Percentiles rank a stretch among this genome's conserved stretches.
Evolutionary conservation across 768 basidiomycete genomes (phyloP).

Genomic region (Kwoniella newhampshirensis): DNA sequence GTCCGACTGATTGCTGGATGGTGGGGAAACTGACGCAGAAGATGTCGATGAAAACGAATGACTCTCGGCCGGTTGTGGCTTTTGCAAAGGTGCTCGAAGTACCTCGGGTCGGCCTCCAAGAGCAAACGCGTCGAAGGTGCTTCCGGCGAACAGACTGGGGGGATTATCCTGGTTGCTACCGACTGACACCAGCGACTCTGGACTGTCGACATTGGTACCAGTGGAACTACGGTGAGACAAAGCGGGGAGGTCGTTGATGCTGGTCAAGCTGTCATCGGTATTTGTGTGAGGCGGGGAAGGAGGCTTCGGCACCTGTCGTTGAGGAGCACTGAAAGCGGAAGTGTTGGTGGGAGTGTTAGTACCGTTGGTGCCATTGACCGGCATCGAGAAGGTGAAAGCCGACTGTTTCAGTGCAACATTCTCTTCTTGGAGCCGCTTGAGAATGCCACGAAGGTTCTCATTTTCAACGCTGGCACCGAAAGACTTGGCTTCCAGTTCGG

Average conservation of each 20-base stretch:
- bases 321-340: slow-evolving; percentile 3
- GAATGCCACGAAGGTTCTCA: slow-evolving; percentile 80
- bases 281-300: slow-evolving; percentile 32
- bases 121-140: slow-evolving; percentile 31
- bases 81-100: not conserved
- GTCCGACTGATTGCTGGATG: slow-evolving; percentile 28
- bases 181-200: slow-evolving; percentile 34
- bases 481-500: slow-evolving; percentile 79
- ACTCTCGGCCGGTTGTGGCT: not conserved
- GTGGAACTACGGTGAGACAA: slow-evolving; percentile 14
- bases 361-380: slow-evolving; percentile 54
- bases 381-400: slow-evolving; percentile 79
- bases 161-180: slow-evolving; percentile 10
- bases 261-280: slow-evolving; percentile 28
- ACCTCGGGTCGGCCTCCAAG: slow-evolving; percentile 13
- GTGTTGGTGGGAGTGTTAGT: slow-evolving; percentile 8
- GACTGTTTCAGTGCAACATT: slow-evolving; percentile 76
- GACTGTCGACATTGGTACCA: slow-evolving; percentile 19
- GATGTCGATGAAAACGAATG: slow-evolving; percentile 18
- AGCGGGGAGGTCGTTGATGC: slow-evolving; percentile 30
- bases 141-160: slow-evolving; percentile 14
- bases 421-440: slow-evolving; percentile 80
- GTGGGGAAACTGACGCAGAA: slow-evolving; percentile 12
- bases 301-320: slow-evolving; percentile 24
- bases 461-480: slow-evolving; percentile 73